Base-by-base conservation (phyloP, 495 filamentous ascomycete species). In the Cryomyces minteri region DNA sequence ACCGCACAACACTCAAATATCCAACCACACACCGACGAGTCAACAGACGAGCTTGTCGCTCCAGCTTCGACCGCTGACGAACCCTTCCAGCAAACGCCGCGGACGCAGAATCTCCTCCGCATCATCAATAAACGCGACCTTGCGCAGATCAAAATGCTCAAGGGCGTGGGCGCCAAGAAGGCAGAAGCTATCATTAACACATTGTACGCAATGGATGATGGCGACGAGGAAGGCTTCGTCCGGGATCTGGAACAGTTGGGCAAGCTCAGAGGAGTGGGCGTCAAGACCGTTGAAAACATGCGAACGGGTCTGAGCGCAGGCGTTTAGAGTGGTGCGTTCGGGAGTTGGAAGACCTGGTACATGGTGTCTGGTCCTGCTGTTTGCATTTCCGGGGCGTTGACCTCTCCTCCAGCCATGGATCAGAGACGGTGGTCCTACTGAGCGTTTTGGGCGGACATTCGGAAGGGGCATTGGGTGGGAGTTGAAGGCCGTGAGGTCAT, bases 91-190 rank as follows among this genome's bases (percentile, higher is more conserved):
- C 18, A 25, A 25, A 80, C 82, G 0, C 84, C 86, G 2, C 70
- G 79, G 5, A 83, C 82, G 4, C 64, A 68, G 51, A 73, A 77
- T 43, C 57, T 98, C 6, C 68, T 98, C 4, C 69, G 74, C 10
- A 82, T 95, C 53, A 77, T 98, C 61, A 98, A 98, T 61, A 84
- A 79, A 2, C 70, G 82, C 10, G 82, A 95, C 49, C 61, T 85
- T 5, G 67, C 63, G 31, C 69, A 70, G 55, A 80, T 82, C 50
- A 70, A 69, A 46, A 52, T 71, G 12, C 59, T 96, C n/a, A 84
- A 82, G 56, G 79, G 77, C 6, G 68, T 82, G 11, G 77, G 77
- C 0, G 64, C 69, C 5, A 80, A 80, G 64, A 76, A 73, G 55
- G 77, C 77, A 0, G 67, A 72, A 53, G 76, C 77, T 43, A 63